Evolutionary conservation across 768 basidiomycete genomes (phyloP), one percentile per base, ranked within the genome.

Genomic region (Agrocybe praecox): DNA sequence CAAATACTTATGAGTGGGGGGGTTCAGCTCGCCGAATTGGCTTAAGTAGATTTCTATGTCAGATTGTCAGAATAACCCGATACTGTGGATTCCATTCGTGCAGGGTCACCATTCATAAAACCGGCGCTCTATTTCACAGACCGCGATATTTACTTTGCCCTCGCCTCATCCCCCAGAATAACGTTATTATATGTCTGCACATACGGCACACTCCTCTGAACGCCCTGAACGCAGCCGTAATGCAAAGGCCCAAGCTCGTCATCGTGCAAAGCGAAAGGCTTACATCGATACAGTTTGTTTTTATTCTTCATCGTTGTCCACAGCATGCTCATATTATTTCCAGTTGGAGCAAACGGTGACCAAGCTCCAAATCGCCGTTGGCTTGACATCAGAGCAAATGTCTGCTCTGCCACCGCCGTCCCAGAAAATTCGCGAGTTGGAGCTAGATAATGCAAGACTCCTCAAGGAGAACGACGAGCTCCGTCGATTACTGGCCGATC

Each of bases 281-380:
- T 94, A 94, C 78, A 93, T 94, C 67, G 91, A 94, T 63, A 90
- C 92, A 82, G 92, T 92, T 92, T 82, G 92, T 91, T 52, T 58
- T n/a, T 40, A 44, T 42, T 40, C 22, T 22, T 44, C 23, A 42
- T 10, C 33, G 9, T 21, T 18, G 29, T 29, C 17, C 23, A 9
- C 32, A 2, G 19, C n/a, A 46, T 26, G 21, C 43, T 50, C 49
- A 29, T 32, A 33, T n/a, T 47, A 34, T 47, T 52, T 33, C 10
- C 66, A 94, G 92, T 80, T 94, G 57, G 92, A 94, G 64, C 85
- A 89, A 69, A 93, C 90, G 0, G 91, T 94, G 26, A 89, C 89
- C 0, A 92, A 92, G 66, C 82, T 94, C 2, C 92, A 94, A 66
- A 85, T 86, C 0, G 85, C 87, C 0, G 77, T 91, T 40, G 85